A percentile compares a stretch with the other conserved stretches of the same genome.
phyloP scores from a whole-genome alignment of 176 grass and related monocot genomes.

The Musa beccarii region DNA sequence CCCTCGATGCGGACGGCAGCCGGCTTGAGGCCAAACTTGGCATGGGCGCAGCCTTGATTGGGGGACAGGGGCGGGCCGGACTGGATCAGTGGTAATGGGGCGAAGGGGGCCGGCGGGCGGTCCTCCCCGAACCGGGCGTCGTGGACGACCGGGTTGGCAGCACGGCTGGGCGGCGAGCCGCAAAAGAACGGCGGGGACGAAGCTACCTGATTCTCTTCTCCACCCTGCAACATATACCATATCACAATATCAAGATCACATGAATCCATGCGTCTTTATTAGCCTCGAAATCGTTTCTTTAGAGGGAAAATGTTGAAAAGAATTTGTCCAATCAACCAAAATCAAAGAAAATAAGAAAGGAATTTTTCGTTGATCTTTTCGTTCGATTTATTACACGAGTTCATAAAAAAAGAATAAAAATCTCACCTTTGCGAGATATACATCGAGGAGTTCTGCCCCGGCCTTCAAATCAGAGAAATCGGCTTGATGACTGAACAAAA shows the following conservation, averaged over 20 bases:
- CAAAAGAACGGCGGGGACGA: conserved; percentile 21
- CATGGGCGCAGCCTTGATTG: conserved; percentile 7
- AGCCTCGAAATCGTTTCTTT: too few species aligned
- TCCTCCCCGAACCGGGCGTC: conserved; percentile 22
- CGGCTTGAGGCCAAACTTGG: conserved; percentile 47
- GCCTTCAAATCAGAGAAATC: conserved; percentile 16
- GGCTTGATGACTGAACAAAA: conserved; percentile 1
- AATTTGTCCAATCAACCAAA: too few species aligned
- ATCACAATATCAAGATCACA: background rate
- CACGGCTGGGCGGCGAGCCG: conserved; percentile 21
- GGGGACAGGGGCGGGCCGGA: background rate
- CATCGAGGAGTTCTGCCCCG: conserved; percentile 8
- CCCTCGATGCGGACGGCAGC: conserved; percentile 85
- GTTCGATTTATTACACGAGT: background rate
- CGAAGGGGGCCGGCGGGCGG: background rate
- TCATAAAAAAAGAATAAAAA: background rate
- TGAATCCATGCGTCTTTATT: too few species aligned
- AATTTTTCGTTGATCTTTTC: background rate
- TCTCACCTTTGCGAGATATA: conserved; percentile 14
- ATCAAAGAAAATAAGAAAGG: too few species aligned
- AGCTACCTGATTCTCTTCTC: conserved; percentile 7
- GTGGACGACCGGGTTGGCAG: conserved; percentile 18
- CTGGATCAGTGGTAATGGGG: background rate
- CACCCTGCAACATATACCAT: background rate
- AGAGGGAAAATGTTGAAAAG: too few species aligned